These are phyloP conservation scores for Madurella fahalii DNA, from an alignment of 2,329 filamentous ascomycete genomes.

Conservation along the genomic window DNA sequence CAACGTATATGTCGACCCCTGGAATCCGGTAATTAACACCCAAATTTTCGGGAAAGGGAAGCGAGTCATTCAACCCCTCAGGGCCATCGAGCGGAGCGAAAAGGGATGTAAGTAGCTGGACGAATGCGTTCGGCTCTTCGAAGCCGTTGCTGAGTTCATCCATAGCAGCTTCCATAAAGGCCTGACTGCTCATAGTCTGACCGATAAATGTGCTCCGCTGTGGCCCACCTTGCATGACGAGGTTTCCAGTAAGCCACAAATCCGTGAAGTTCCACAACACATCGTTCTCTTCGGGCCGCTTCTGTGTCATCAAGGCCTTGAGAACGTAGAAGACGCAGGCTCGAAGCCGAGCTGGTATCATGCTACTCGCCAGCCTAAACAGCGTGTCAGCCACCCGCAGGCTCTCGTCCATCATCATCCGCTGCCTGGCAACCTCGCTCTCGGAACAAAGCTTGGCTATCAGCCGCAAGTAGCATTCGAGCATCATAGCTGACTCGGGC, in stretches of 20 bases:
- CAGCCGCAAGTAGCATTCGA: constrained; percentile 87
- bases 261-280: constrained; percentile 79
- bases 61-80: constrained; percentile 62
- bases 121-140: constrained; percentile 81
- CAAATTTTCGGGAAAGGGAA: constrained; percentile 84
- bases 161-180: constrained; percentile 60
- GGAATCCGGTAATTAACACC: constrained; percentile 70
- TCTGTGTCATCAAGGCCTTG: constrained; percentile 69
- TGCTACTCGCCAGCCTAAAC: constrained; percentile 72
- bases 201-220: constrained; percentile 23
- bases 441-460: constrained; percentile 77
- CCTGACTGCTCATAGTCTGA: constrained; percentile 29
- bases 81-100: constrained; percentile 61
- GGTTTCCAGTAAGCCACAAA: constrained; percentile 67
- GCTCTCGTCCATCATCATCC: constrained; percentile 60
- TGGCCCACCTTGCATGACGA: constrained; percentile 34
- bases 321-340: constrained; percentile 81
- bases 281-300: constrained; percentile 62
- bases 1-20: constrained; percentile 88
- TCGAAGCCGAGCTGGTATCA: constrained; percentile 70
- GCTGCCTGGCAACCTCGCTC: constrained; percentile 67
- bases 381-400: constrained; percentile 71
- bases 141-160: constrained; percentile 72
- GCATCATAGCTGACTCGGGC: constrained; percentile 92
- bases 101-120: constrained; percentile 70